Conservation (phyloP, 129 eudicot species). For the Heracleum sosnowskyi region DNA sequence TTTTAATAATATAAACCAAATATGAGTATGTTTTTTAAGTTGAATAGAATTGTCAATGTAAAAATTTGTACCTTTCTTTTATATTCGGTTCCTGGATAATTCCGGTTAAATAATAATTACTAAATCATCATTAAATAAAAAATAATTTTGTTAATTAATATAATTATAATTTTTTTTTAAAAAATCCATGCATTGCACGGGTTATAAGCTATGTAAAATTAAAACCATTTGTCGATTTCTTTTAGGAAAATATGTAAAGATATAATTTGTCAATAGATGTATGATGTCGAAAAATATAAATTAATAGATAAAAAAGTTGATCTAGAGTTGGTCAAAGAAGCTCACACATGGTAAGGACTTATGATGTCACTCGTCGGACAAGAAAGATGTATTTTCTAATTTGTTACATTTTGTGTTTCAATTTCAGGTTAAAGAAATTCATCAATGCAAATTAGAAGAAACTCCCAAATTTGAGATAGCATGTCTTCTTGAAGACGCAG, state of each 20-base stretch:
- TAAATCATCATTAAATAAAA: no score
- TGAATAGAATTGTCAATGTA: no score
- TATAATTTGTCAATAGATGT: neutral
- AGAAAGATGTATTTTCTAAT: neutral
- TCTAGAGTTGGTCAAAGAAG: neutral
- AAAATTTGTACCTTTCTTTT: no score
- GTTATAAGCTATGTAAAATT: no score
- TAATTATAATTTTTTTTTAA: no score
- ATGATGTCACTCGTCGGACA: neutral
- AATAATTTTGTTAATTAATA: no score
- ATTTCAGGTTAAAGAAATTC: slow-evolving; percentile 29
- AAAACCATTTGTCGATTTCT: neutral
- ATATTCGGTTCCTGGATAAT: no score
- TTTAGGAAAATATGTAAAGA: neutral
- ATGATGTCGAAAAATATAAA: neutral
- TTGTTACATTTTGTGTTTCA: neutral
- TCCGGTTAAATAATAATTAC: no score
- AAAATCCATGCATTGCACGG: no score
- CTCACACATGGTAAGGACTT: neutral
- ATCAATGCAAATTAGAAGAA: slow-evolving; percentile 29
- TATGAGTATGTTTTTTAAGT: no score
- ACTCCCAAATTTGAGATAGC: slow-evolving; percentile 22
- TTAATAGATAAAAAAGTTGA: neutral
- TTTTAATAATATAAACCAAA: no score
- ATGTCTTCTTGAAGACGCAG: slow-evolving; percentile 23